Base-by-base conservation (phyloP, 2,329 filamentous ascomycete species). In the Aspergillus unguis region DNA sequence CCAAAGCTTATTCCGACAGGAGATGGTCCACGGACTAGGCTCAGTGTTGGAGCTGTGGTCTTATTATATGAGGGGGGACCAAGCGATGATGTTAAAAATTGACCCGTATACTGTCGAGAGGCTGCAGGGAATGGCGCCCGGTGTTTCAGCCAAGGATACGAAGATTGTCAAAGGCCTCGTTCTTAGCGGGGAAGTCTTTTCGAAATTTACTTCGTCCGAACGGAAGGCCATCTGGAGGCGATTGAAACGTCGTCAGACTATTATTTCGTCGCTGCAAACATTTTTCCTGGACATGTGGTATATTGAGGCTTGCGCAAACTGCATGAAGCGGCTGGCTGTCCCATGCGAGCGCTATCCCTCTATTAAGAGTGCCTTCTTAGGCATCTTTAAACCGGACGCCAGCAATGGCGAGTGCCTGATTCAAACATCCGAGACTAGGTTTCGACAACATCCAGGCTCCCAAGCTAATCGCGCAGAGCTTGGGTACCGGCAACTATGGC, bases 211-310 rank as follows among this genome's bases (percentile, higher is more conserved):
- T 26, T 42, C 59, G 10, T 32, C 51, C 47, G 53, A 62, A 43
- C 38, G 54, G 40, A 31, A 17, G 32, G 31, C 9, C 5, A 54
- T 54, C 33, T 54, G 44, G 44, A 29, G 31, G 17, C 27, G 33
- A 10, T 10, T 51, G 2, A 40, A 50, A 41, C 11, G 33, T 5
- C 32, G 28, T 3, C 23, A 51, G n/a, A 10, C 17, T 2, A 33
- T 44, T 6, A 41, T 54, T 41, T 44, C 65, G 5, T 73, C 65
- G 32, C 63, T 75, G 26, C 61, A 64, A 50, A 68, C 56, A 33
- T 73, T 74, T 56, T 74, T 74, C 53, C 53, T 69, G 45, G 65
- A 74, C 50, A 53, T 73, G 8, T 66, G 63, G 42, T 73, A 69
- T 50, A 52, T 74, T 5, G 57, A 67, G 58, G 53, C 45, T 26